Conservation (phyloP, 805 yeast genomes). For the Ogataea angusta region DNA sequence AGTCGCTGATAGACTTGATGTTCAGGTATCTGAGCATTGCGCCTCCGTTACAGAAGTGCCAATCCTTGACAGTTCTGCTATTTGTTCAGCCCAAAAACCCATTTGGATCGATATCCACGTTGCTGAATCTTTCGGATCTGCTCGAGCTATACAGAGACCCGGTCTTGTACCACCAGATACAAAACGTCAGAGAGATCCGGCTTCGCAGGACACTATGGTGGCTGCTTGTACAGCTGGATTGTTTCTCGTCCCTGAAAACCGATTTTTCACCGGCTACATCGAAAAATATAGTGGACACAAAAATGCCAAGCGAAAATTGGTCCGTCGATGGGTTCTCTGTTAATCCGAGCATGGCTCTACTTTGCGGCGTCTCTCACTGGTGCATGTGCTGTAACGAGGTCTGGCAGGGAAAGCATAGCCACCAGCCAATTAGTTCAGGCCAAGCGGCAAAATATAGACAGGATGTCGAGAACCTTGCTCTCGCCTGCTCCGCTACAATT, state of each 20-base stretch:
- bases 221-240: slow-evolving; percentile 60
- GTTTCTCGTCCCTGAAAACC: slow-evolving; percentile 50
- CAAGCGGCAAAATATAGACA: no score
- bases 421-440: no score
- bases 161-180: slow-evolving; percentile 44
- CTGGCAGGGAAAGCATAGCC: slow-evolving; percentile 15
- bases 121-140: slow-evolving; percentile 53
- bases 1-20: background rate
- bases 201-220: slow-evolving; percentile 62
- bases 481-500: slow-evolving; percentile 20
- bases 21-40: background rate
- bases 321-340: slow-evolving; percentile 24
- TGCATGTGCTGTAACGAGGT: slow-evolving; percentile 20
- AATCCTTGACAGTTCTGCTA: background rate
- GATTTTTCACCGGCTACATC: slow-evolving; percentile 52
- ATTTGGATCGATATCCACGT: slow-evolving; percentile 50
- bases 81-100: slow-evolving; percentile 27
- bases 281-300: slow-evolving; percentile 51
- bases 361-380: slow-evolving; percentile 52
- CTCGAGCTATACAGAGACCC: slow-evolving; percentile 60
- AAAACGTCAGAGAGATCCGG: slow-evolving; percentile 46
- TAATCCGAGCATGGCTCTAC: slow-evolving; percentile 43
- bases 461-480: slow-evolving; percentile 13
- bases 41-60: background rate
- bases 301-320: slow-evolving; percentile 46